Evolutionary conservation across 495 filamentous ascomycete genomes (phyloP).

Genomic region (Beverwykella pulmonaria): DNA sequence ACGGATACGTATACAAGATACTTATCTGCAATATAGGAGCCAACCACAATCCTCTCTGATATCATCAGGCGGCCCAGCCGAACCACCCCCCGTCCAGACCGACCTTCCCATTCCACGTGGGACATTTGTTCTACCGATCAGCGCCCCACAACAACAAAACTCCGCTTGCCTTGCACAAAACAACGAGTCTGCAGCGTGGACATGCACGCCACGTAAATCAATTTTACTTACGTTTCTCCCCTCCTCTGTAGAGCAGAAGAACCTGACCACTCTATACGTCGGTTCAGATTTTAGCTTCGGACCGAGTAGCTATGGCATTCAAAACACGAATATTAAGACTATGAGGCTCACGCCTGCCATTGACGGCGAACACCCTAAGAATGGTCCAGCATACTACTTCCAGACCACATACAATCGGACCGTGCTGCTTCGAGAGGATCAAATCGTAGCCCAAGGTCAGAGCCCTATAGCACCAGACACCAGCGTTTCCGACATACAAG

Average conservation of each 20-base stretch:
- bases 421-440: constrained; percentile 5
- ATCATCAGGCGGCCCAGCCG: no score
- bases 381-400: constrained; percentile 6
- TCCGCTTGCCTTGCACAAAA: constrained; percentile 20
- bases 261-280: neutral
- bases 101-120: constrained; percentile 8
- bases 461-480: neutral
- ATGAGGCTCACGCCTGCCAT: neutral
- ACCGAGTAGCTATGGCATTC: neutral
- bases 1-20: neutral
- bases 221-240: constrained; percentile 3
- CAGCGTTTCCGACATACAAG: constrained; percentile 45
- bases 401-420: constrained; percentile 3
- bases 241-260: neutral
- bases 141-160: constrained; percentile 3
- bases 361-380: neutral
- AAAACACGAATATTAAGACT: neutral
- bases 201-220: neutral
- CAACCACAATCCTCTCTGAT: neutral
- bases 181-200: constrained; percentile 24
- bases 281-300: neutral
- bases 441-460: neutral
- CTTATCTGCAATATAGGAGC: neutral
- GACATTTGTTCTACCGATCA: neutral
- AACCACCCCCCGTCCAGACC: neutral